Conservation (phyloP, 2,329 filamentous ascomycete genomes). For the Curvularia verruculosa region DNA sequence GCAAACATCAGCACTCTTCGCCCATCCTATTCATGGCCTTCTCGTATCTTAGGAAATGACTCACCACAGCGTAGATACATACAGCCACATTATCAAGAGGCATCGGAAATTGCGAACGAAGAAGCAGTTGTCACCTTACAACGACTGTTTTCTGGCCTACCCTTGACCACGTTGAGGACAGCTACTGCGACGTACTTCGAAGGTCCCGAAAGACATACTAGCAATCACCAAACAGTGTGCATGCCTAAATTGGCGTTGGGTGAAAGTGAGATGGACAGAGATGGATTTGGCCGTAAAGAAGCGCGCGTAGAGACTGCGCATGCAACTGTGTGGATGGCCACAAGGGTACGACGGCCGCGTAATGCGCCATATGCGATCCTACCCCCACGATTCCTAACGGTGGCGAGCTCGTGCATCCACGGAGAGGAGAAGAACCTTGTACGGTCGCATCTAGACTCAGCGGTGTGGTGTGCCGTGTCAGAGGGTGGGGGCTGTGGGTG, state of each 20-base stretch:
- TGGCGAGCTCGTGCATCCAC: conserved; percentile 8
- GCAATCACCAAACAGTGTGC: not conserved
- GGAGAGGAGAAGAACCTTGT: not conserved
- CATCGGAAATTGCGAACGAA: too few relatives aligned
- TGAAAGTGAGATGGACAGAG: not conserved
- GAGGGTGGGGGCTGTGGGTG: conserved; percentile 28
- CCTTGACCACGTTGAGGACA: not conserved
- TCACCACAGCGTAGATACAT: not conserved
- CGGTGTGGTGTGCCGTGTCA: conserved; percentile 25
- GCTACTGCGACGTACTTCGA: not conserved
- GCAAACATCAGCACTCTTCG: not conserved
- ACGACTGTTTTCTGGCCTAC: not conserved
- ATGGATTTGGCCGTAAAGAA: not conserved
- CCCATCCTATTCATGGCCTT: not conserved
- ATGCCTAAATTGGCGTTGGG: not conserved
- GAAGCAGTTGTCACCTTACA: not conserved
- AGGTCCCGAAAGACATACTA: not conserved
- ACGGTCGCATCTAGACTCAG: not conserved
- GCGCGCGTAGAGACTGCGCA: not conserved
- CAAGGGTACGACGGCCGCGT: conserved; percentile 1
- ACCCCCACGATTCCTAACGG: not conserved
- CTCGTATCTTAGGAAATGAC: not conserved
- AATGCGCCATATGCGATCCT: conserved; percentile 2
- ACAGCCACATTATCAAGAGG: not conserved
- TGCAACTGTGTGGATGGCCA: not conserved